A percentile compares a stretch with the other conserved stretches of the same genome.
Evolutionary conservation across 2,329 filamentous ascomycete genomes (phyloP).

Genomic region (Aspergillus sp.): DNA sequence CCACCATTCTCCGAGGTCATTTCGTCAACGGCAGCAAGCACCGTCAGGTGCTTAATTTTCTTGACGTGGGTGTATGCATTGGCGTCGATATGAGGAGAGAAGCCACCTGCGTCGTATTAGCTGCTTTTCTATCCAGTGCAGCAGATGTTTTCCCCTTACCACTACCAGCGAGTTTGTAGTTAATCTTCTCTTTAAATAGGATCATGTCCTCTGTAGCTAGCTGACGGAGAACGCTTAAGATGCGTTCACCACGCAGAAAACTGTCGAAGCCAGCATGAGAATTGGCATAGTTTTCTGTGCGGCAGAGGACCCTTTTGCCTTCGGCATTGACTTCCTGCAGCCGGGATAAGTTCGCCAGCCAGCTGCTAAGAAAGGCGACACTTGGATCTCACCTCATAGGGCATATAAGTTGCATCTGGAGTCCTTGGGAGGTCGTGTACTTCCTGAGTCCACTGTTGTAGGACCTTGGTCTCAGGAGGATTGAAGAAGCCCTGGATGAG

Average conservation of each 20-base stretch:
- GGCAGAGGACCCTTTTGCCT: constrained; percentile 35
- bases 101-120: constrained; percentile 31
- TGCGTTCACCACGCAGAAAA: constrained; percentile 38
- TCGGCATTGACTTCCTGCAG: constrained; percentile 32
- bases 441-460: constrained; percentile 39
- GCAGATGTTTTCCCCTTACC: constrained; percentile 21
- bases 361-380: neutral
- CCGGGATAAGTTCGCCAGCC: neutral
- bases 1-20: constrained; percentile 42
- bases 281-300: constrained; percentile 40
- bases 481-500: constrained; percentile 29
- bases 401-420: constrained; percentile 34
- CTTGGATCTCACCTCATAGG: constrained; percentile 30
- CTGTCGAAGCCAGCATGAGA: constrained; percentile 36
- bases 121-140: neutral
- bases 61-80: constrained; percentile 47
- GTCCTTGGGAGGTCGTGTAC: constrained; percentile 38
- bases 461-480: constrained; percentile 18
- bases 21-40: constrained; percentile 43
- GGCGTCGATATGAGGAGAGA: constrained; percentile 45
- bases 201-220: constrained; percentile 43
- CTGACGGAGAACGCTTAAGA: constrained; percentile 34
- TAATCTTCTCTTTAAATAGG: constrained; percentile 50
- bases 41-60: constrained; percentile 45
- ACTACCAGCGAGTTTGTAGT: constrained; percentile 46